Conservation (phyloP, 2,329 filamentous ascomycete genomes). For the Fusarium sterilihyphosum region DNA sequence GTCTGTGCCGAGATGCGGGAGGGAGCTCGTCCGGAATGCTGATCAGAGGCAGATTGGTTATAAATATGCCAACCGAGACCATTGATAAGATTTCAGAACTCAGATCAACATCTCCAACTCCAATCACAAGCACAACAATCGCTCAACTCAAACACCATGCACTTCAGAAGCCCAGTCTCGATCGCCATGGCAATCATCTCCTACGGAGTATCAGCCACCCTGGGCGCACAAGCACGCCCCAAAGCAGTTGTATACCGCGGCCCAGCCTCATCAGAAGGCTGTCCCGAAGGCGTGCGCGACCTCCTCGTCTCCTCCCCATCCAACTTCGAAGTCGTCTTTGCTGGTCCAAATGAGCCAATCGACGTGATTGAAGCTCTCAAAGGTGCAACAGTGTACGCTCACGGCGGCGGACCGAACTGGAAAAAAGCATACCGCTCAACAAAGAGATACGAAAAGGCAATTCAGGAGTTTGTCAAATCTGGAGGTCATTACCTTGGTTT, state of each 20-base stretch:
- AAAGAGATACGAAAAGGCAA: not conserved
- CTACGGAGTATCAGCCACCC: not conserved
- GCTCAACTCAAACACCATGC: not conserved
- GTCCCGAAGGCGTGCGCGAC: not conserved
- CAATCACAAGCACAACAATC: no score
- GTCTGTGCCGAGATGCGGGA: not conserved
- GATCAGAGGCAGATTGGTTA: not conserved
- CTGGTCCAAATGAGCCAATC: not conserved
- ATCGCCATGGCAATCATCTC: not conserved
- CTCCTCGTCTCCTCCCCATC: not conserved
- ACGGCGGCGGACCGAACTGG: not conserved
- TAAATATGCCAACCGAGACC: not conserved
- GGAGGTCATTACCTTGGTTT: not conserved
- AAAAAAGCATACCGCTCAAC: not conserved
- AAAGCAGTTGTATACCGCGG: slow-evolving; percentile 14
- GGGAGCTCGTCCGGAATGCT: not conserved
- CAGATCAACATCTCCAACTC: not conserved
- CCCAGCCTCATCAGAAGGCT: not conserved
- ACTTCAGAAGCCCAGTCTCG: not conserved
- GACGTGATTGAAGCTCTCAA: slow-evolving; percentile 1
- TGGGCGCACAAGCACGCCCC: not conserved
- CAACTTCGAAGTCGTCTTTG: not conserved
- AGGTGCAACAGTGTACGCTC: not conserved
- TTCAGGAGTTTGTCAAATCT: not conserved
- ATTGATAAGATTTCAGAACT: no score